Base-by-base conservation (phyloP, 208 protist genomes). In the Trypanosomatidae sp. region DNA sequence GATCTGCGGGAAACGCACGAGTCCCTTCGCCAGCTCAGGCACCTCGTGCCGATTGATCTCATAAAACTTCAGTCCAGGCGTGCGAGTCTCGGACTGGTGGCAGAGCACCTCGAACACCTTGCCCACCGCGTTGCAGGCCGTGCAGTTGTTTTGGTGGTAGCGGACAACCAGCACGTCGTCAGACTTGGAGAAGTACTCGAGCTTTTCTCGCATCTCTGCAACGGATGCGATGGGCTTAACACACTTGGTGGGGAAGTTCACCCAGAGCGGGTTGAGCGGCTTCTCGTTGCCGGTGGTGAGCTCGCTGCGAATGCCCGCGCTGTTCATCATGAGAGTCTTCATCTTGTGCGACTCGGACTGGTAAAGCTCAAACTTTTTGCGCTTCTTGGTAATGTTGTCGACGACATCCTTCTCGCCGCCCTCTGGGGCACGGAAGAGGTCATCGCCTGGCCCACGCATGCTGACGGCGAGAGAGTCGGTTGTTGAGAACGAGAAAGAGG, bases 151-250 rank as follows among this genome's bases (percentile, higher is more conserved):
- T 67, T 93, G 91, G 49, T 89, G 84, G 62, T 95, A 95, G 17
- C 84, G 88, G 77, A 95, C 91, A 47, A 95, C 89, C 88, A 93
- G 89, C 19, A 93, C 89, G 33, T 92, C 91, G 69, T 92, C 87
- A 22, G 79, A 82, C 33, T 91, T 68, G 17, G 89, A 69, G 73
- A 90, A 95, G 78, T 95, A 92, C n/a, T 88, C 71, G 28, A 95
- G 73, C 71, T 91, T 91, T 69, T 91, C 83, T 53, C 81, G 71
- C 85, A 93, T 90, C 68, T 95, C 91, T 64, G 79, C 87, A 6
- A 85, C 84, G 13, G 88, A 88, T 60, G 68, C 28, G 60, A 93
- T 91, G 13, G 86, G 79, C 66, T 82, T 77, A 4, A 92, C 85
- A 58, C 91, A 95, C 50, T 79, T 83, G 2, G 79, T 87, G 0